Base-by-base conservation (phyloP, 345 rosid species). In the Eucalyptus tenuipes region DNA sequence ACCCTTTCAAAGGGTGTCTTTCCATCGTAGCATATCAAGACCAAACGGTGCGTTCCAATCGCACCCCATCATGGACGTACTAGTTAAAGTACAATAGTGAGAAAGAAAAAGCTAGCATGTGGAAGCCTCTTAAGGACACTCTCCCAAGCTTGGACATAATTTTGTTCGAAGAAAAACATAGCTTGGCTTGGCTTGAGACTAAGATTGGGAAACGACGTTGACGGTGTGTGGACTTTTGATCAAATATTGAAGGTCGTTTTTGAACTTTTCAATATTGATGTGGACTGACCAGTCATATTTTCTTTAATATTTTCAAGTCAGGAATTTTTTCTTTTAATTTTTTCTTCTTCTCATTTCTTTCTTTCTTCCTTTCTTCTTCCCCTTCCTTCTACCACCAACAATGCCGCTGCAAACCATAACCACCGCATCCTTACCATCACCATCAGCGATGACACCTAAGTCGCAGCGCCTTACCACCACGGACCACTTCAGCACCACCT, bases 81-180 rank as follows among this genome's bases (percentile, higher is more conserved):
- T n/a, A n/a, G n/a, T n/a, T n/a, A n/a, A n/a, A n/a, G n/a, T n/a
- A n/a, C n/a, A n/a, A n/a, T n/a, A n/a, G n/a, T n/a, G 96, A 97
- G 55, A 92, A 91, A 91, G 95, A 92, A 75, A 92, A 89, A 12
- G 93, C 89, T 42, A 4, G 1, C 5, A 55, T 90, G 49, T 96
- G 97, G 98, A 84, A 88, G 29, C 50, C 49, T 44, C 89, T 93
- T 40, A 47, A 47, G 91, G 40, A n/a, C 6, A 22, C n/a, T 37
- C 85, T 37, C 49, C 29, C 12, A 6, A 68, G 71, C 40, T 13
- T 90, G 88, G 85, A 25, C 29, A 55, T 90, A 81, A 52, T 55
- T 13, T 40, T 42, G 55, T n/a, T 61, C 3, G 61, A 85, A 86
- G 61, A 88, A 61, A 88, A 89, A 16, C 13, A 25, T 49, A 85